phyloP scores from a whole-genome alignment of 75 land plant species.

The Pseudotsuga menziesii region DNA sequence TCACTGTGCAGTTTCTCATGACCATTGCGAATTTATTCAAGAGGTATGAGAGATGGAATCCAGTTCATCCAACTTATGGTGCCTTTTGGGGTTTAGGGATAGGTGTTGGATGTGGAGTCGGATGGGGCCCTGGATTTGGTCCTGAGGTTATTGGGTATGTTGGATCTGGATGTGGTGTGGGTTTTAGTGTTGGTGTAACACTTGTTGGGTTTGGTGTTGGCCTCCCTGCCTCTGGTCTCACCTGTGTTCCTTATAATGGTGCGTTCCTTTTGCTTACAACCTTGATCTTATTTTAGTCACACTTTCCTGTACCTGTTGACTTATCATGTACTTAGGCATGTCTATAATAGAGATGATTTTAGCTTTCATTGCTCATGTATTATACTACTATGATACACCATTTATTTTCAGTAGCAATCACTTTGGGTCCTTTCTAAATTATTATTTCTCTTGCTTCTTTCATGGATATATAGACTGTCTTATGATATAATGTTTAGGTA shows the following conservation, averaged over 20 bases:
- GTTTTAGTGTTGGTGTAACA: constrained; percentile 84
- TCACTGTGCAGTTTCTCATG: constrained; percentile 49
- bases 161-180: constrained; percentile 93
- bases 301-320: background rate
- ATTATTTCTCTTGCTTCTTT: background rate
- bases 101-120: constrained; percentile 95
- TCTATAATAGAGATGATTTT: background rate
- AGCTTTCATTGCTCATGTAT: background rate
- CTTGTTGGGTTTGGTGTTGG: constrained; percentile 85
- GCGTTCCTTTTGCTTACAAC: background rate
- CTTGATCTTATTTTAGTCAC: background rate
- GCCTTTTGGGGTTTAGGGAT: constrained; percentile 96
- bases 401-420: no score
- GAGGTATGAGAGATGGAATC: constrained; percentile 93
- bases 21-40: constrained; percentile 66
- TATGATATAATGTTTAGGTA: background rate
- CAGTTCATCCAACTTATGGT: constrained; percentile 92
- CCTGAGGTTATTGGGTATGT: constrained; percentile 95
- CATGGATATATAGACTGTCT: background rate
- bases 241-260: constrained; percentile 63
- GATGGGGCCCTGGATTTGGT: constrained; percentile 99
- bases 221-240: constrained; percentile 63
- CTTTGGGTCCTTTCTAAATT: no score
- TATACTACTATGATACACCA: no score
- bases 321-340: background rate